Conservation (phyloP, 1,139 yeast species). For the Hyphopichia burtonii region DNA sequence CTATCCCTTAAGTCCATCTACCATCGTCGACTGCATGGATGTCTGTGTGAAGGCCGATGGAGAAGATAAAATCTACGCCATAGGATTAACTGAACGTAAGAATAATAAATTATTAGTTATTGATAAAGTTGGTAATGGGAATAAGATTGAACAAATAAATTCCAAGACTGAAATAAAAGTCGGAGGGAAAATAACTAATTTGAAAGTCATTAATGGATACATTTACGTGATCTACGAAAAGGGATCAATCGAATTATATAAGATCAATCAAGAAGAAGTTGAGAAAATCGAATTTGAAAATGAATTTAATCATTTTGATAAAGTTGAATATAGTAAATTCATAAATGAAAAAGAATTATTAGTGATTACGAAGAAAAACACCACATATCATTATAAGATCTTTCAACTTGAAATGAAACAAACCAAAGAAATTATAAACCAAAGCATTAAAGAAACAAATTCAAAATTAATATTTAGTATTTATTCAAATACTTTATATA, state of each 20-base stretch:
- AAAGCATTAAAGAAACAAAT: conserved; percentile 3
- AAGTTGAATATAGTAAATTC: conserved; percentile 22
- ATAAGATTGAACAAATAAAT: conserved; percentile 8
- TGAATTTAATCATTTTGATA: conserved; percentile 3
- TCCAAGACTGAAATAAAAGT: conserved; percentile 14
- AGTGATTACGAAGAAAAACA: conserved; percentile 16
- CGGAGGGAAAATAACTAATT: no score
- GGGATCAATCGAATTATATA: conserved; percentile 42
- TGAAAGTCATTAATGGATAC: conserved; percentile 10
- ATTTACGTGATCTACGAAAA: conserved; percentile 40
- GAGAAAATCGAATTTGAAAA: background rate
- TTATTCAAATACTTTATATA: conserved; percentile 26
- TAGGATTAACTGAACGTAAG: conserved; percentile 49
- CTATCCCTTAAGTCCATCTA: conserved; percentile 64
- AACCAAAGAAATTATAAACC: conserved; percentile 7
- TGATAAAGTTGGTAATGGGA: conserved; percentile 22
- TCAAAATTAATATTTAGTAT: conserved; percentile 20
- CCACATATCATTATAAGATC: conserved; percentile 18
- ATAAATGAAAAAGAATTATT: conserved; percentile 19
- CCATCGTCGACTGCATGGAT: conserved; percentile 46
- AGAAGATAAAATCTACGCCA: conserved; percentile 27
- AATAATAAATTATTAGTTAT: conserved; percentile 41
- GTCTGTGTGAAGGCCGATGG: conserved; percentile 14
- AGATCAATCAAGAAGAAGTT: conserved; percentile 12
- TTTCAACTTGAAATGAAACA: conserved; percentile 24